These are phyloP conservation scores for Annona squamosa DNA, from an alignment of 164 flowering plant species.

Conservation along the genomic window DNA sequence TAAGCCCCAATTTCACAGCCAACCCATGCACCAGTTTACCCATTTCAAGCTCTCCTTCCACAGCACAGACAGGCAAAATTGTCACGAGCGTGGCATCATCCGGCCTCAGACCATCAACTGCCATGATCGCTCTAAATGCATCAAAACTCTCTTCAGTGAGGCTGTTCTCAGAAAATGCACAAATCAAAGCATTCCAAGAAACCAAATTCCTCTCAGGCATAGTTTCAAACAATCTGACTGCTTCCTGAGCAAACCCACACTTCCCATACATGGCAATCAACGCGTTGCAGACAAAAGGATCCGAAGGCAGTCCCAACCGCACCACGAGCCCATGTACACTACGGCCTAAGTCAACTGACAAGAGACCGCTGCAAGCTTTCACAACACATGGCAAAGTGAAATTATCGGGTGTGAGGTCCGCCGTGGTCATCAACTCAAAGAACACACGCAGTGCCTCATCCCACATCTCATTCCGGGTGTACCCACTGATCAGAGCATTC, in stretches of 20 bases:
- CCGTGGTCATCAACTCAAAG: constrained; percentile 23
- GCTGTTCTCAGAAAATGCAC: constrained; percentile 41
- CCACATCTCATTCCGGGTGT: constrained; percentile 42
- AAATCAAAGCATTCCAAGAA: constrained; percentile 48
- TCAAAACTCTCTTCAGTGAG: constrained; percentile 26
- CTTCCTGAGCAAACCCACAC: constrained; percentile 34
- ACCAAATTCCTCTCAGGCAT: constrained; percentile 40
- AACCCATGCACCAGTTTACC: constrained; percentile 52
- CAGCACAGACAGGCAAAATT: constrained; percentile 47
- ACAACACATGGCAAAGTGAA: constrained; percentile 56
- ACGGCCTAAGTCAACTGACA: constrained; percentile 23
- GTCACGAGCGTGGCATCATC: constrained; percentile 53
- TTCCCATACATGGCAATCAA: constrained; percentile 57
- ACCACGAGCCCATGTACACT: constrained; percentile 41
- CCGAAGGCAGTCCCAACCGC: constrained; percentile 33
- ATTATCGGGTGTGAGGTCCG: constrained; percentile 45
- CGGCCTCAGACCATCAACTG: constrained; percentile 30
- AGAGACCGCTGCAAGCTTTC: constrained; percentile 53
- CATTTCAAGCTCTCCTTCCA: constrained; percentile 33
- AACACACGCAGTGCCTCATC: constrained; percentile 41
- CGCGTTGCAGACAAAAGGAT: constrained; percentile 52
- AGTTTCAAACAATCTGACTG: constrained; percentile 31
- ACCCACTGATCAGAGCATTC: constrained; percentile 61
- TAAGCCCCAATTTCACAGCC: constrained; percentile 46
- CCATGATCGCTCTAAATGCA: constrained; percentile 20